Evolutionary conservation across 768 basidiomycete genomes (phyloP).

Genomic region (Russula abietina): DNA sequence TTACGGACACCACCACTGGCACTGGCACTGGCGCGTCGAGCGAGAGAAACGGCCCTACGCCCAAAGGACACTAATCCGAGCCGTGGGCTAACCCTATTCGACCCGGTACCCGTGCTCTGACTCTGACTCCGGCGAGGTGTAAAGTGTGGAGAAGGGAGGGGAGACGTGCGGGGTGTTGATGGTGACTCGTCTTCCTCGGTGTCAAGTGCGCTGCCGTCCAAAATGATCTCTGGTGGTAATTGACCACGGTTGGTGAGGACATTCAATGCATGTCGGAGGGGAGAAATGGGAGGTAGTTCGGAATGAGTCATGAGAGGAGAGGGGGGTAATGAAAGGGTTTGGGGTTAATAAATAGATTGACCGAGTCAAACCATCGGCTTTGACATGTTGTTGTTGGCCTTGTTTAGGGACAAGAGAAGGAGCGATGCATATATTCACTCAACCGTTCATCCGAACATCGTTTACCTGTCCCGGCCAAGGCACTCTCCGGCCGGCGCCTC

Average conservation of each 20-base stretch:
- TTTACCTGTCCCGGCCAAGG: neutral
- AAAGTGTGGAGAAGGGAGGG: neutral
- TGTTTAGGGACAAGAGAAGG: neutral
- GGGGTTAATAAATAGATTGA: neutral
- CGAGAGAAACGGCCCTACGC: conserved; percentile 13
- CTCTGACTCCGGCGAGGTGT: neutral
- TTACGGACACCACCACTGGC: conserved; percentile 11
- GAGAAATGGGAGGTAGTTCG: neutral
- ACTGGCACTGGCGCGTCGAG: conserved; percentile 8
- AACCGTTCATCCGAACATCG: neutral
- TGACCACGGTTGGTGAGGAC: conserved; percentile 24
- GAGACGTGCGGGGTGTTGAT: neutral
- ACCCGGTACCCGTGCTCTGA: neutral
- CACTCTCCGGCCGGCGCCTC: neutral
- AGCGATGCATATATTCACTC: neutral
- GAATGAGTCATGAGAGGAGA: neutral
- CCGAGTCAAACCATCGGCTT: conserved; percentile 8
- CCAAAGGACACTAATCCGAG: conserved; percentile 4
- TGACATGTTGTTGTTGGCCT: neutral
- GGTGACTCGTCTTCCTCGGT: conserved; percentile 14
- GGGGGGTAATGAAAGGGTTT: neutral
- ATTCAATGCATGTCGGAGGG: conserved; percentile 24
- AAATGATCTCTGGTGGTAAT: conserved; percentile 12
- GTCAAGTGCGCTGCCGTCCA: conserved; percentile 9
- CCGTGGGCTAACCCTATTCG: neutral